A percentile compares a stretch with the other conserved stretches of the same genome.
These are phyloP conservation scores for Mycogone perniciosa DNA, from an alignment of 2,329 filamentous ascomycete species.

Conservation along the genomic window DNA sequence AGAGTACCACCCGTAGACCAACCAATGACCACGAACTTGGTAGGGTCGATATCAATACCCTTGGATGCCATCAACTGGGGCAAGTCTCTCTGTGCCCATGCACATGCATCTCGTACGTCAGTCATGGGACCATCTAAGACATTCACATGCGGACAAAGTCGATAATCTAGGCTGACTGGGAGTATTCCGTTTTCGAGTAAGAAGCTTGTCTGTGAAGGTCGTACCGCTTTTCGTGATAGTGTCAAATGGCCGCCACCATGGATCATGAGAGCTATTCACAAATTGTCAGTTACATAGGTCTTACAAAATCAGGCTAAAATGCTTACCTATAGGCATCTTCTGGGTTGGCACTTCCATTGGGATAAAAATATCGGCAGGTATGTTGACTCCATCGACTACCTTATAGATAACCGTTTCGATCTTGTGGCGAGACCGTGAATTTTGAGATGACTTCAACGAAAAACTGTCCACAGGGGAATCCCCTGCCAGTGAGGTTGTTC, in stretches of 20 bases:
- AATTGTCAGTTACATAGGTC: neutral
- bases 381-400: constrained; percentile 13
- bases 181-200: constrained; percentile 36
- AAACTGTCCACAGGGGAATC: neutral
- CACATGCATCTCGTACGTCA: constrained; percentile 38
- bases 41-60: constrained; percentile 16
- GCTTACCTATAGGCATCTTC: constrained; percentile 4
- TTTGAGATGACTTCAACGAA: neutral
- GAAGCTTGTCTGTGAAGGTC: constrained; percentile 29
- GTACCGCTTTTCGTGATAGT: constrained; percentile 32
- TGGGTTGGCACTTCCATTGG: constrained; percentile 4
- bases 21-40: constrained; percentile 35
- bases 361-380: constrained; percentile 15
- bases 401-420: constrained; percentile 15
- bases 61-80: neutral
- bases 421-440: neutral
- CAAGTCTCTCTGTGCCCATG: constrained; percentile 30
- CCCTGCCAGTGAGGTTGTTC: neutral
- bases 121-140: constrained; percentile 39
- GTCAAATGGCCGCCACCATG: constrained; percentile 39
- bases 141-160: constrained; percentile 43
- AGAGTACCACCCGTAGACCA: constrained; percentile 45
- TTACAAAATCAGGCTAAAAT: neutral
- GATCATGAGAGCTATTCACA: constrained; percentile 34
- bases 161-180: constrained; percentile 44